Evolutionary conservation across 208 protist species (phyloP).

Genomic region (Trypanosoma cruzi): DNA sequence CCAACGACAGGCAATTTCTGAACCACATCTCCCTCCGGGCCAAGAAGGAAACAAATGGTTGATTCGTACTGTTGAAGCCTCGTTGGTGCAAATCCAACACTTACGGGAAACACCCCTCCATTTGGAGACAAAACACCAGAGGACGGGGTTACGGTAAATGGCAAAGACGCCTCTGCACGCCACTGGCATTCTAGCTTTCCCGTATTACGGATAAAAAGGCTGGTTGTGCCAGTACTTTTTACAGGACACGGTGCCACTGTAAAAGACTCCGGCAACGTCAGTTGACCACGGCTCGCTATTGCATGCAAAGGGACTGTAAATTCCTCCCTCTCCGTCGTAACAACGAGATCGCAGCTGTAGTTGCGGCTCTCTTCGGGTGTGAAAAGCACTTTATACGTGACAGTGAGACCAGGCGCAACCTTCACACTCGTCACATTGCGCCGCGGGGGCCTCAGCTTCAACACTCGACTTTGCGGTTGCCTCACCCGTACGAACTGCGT

Average conservation of each 20-base stretch:
- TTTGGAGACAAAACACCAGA: conserved; percentile 59
- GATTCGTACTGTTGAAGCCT: conserved; percentile 35
- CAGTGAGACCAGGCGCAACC: conserved; percentile 90
- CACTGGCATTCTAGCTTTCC: conserved; percentile 61
- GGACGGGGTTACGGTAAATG: conserved; percentile 59
- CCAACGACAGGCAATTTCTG: conserved; percentile 74
- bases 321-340: conserved; percentile 86
- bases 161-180: conserved; percentile 41
- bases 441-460: conserved; percentile 66
- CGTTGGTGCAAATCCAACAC: conserved; percentile 61
- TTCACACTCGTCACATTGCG: conserved; percentile 63
- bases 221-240: conserved; percentile 54
- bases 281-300: conserved; percentile 70
- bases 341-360: conserved; percentile 85
- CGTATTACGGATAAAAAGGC: conserved; percentile 92
- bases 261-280: conserved; percentile 85
- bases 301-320: conserved; percentile 90
- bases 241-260: conserved; percentile 73
- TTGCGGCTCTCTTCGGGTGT: conserved; percentile 73
- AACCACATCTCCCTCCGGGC: conserved; percentile 76
- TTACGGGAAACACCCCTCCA: conserved; percentile 72
- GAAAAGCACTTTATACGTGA: conserved; percentile 88
- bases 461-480: conserved; percentile 64
- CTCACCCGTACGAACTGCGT: conserved; percentile 87
- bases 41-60: conserved; percentile 80